Evolutionary conservation across 2,329 filamentous ascomycete genomes (phyloP).

Genomic region (Ophiostoma fasciatum): DNA sequence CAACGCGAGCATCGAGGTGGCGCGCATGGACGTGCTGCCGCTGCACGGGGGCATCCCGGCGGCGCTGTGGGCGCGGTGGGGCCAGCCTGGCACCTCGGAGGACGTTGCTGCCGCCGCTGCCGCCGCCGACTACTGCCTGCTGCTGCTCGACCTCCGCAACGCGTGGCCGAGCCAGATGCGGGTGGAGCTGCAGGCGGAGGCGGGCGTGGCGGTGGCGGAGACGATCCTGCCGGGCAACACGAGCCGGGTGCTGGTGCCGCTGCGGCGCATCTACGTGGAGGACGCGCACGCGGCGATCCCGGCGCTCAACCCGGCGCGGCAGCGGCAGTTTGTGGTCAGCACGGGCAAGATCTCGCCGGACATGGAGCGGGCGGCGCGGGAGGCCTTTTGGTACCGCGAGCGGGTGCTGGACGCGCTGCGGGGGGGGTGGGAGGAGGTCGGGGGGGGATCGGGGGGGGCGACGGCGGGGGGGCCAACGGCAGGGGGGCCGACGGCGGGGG

Average conservation of each 20-base stretch:
- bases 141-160: constrained; percentile 76
- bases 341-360: constrained; percentile 65
- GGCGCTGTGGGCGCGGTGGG: constrained; percentile 35
- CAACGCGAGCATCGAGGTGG: constrained; percentile 76
- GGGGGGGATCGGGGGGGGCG: background rate
- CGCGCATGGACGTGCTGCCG: constrained; percentile 64
- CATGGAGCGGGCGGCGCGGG: constrained; percentile 59
- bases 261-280: constrained; percentile 61
- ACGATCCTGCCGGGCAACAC: constrained; percentile 53
- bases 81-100: background rate
- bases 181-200: constrained; percentile 34
- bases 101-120: too few species aligned
- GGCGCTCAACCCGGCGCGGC: constrained; percentile 63
- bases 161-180: constrained; percentile 72
- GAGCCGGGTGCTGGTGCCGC: constrained; percentile 58
- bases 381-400: constrained; percentile 87
- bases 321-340: constrained; percentile 86
- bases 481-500: constrained; percentile 41
- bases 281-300: constrained; percentile 67
- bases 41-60: constrained; percentile 52
- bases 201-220: constrained; percentile 34
- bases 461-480: too few species aligned
- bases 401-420: constrained; percentile 56
- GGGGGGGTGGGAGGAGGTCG: constrained; percentile 39
- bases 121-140: constrained; percentile 62